A percentile compares a stretch with the other conserved stretches of the same genome.
Conservation (phyloP, 768 basidiomycete genomes). For the Panus rudis region DNA sequence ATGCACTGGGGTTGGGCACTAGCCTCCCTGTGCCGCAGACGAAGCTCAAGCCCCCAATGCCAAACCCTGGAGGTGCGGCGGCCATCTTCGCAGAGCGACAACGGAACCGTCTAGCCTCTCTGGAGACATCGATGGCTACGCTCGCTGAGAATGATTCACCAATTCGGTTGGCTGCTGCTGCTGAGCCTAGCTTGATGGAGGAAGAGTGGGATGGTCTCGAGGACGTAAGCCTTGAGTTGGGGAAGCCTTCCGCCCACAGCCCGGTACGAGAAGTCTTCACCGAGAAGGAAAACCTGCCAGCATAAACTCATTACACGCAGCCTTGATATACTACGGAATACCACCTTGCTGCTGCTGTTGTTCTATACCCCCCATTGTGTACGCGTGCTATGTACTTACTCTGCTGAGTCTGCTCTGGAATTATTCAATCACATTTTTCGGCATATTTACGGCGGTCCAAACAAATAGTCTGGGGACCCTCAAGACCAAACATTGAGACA, state of each 20-base stretch:
- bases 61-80: slow-evolving; percentile 43
- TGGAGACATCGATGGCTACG: slow-evolving; percentile 20
- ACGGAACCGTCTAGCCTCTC: slow-evolving; percentile 24
- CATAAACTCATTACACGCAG: slow-evolving; percentile 9
- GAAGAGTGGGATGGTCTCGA: slow-evolving; percentile 27
- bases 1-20: slow-evolving; percentile 54
- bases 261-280: slow-evolving; percentile 34
- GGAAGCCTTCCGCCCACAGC: slow-evolving; percentile 28
- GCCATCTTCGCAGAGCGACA: slow-evolving; percentile 44
- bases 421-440: no score
- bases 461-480: no score
- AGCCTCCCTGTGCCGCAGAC: slow-evolving; percentile 25
- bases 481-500: no score
- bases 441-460: no score
- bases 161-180: slow-evolving; percentile 35
- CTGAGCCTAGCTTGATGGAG: slow-evolving; percentile 28
- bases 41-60: slow-evolving; percentile 43
- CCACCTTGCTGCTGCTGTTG: no score
- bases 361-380: no score
- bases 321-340: no score
- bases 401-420: no score
- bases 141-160: slow-evolving; percentile 38
- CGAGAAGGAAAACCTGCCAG: slow-evolving; percentile 43
- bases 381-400: no score
- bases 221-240: slow-evolving; percentile 27